Percentiles rank a stretch among this genome's conserved stretches.
Conservation (phyloP, 2,329 filamentous ascomycete species). For the Aureobasidium melanogenum region DNA sequence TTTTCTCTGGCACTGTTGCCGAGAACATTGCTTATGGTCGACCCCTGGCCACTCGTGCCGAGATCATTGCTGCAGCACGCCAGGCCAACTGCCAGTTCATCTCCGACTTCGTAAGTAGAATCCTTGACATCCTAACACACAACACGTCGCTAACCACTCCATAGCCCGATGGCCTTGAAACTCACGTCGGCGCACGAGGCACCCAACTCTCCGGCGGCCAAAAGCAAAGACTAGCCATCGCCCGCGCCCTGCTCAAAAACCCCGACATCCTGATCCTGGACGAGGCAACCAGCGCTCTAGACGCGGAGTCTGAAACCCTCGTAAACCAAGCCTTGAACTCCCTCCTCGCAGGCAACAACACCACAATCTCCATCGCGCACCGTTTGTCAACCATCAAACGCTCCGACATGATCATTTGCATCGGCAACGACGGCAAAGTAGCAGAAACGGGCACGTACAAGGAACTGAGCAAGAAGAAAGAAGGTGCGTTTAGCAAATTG, state of each 20-base stretch:
- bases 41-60: conserved; percentile 64
- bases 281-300: conserved; percentile 86
- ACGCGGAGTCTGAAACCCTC: conserved; percentile 92
- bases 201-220: conserved; percentile 93
- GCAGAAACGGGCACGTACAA: conserved; percentile 83
- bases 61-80: conserved; percentile 78
- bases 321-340: conserved; percentile 83
- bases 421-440: conserved; percentile 76
- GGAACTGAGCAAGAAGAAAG: conserved; percentile 60
- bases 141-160: conserved; percentile 3
- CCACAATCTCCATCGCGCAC: conserved; percentile 96
- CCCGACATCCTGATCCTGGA: conserved; percentile 96
- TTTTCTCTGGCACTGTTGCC: conserved; percentile 77
- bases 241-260: conserved; percentile 84
- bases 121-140: background rate
- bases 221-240: conserved; percentile 96
- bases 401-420: conserved; percentile 87
- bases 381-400: conserved; percentile 93
- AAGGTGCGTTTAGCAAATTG: conserved; percentile 83
- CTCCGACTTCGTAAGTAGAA: conserved; percentile 68
- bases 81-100: conserved; percentile 97
- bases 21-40: conserved; percentile 90
- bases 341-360: conserved; percentile 78
- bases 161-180: conserved; percentile 84
- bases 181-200: conserved; percentile 81